Evolutionary conservation across 164 flowering plant species (phyloP), one percentile per base, ranked within the genome.

Genomic region (Akebia trifoliata): DNA sequence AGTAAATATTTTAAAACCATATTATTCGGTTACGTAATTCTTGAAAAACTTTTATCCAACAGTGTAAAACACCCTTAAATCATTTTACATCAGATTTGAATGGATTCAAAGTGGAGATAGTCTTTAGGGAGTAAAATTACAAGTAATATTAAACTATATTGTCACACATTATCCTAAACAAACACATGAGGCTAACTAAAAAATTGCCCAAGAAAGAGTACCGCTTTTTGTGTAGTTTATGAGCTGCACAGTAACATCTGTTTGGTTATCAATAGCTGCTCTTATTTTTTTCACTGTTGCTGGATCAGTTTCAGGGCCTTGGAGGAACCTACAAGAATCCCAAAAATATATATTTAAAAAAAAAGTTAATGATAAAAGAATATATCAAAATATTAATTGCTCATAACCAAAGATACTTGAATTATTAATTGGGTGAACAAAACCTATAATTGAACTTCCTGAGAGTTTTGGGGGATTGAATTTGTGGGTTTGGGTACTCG

Each of bases 231-330:
- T 90, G 67, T 93, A 93, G 77, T 93, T 93, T 38, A 93, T 90
- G 54, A 93, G 89, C 74, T 93, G 99, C 55, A 90, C 97, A 0
- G 99, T 93, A 46, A 90, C 97, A 25, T 90, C 97, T 29, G 77
- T 93, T 71, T 90, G 86, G 60, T 64, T 83, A 54, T 87, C 86
- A 36, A 93, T 87, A 29, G 99, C 99, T 3, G 81, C 63, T 63
- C 99, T 77, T 18, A 93, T 93, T 69, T 87, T 86, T 70, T 68
- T 83, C 53, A 93, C 97, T 6, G 97, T 93, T 0, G 87, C 78
- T 22, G 87, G 90, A 77, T 90, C 96, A 58, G 99, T 93, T 74
- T 93, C 99, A 26, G 99, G 99, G 11, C 99, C 99, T 75, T 93
- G 99, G 21, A 93, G 92, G 66, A 93, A 93, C 76, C 97, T 93